Evolutionary conservation across 768 basidiomycete species (phyloP), one percentile per base, ranked within the genome.

Genomic region (Coprinopsis sp.): DNA sequence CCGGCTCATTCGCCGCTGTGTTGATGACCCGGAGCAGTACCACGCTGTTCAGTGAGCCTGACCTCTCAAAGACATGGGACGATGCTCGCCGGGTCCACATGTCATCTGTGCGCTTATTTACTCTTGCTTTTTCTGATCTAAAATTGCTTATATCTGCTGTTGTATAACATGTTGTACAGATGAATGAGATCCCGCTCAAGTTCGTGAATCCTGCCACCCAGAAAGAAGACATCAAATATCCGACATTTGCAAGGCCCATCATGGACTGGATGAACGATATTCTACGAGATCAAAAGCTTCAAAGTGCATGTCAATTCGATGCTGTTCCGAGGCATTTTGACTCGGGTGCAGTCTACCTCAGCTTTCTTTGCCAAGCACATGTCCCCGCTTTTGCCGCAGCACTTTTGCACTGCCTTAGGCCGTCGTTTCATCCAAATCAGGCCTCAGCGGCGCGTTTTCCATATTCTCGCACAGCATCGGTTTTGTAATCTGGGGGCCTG

Each of bases 221-320:
- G 30, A 31, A 8, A 8, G 30, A 31, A 31, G 30, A 31, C 30
- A 31, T 31, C 30, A 8, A 8, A n/a, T 31, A 31, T 31, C 10
- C 8, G 30, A 31, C n/a, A n/a, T 8, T 31, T 8, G 30, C 10
- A 31, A 31, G 10, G 8, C 30, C 30, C 10, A 8, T 31, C 8
- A 31, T 57, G 59, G 52, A 66, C 16, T 69, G 67, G 64, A 52
- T 47, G 11, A 4, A 49, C 10, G 50, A 54, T 27, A 51, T 65
- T 3, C 30, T 70, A 0, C 37, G 34, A 11, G 54, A 68, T 33
- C 50, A 50, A 1, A 29, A 34, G 3, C 38, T 68, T 21, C 55
- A 49, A 1, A 54, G 53, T 2, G 23, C 60, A 16, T 60, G 61
- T 33, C 43, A 42, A 12, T 69, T 60, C 58, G 61, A 68, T 59